These are phyloP conservation scores for Botrytis hyacinthi DNA, from an alignment of 2,329 filamentous ascomycete genomes.

Conservation along the genomic window DNA sequence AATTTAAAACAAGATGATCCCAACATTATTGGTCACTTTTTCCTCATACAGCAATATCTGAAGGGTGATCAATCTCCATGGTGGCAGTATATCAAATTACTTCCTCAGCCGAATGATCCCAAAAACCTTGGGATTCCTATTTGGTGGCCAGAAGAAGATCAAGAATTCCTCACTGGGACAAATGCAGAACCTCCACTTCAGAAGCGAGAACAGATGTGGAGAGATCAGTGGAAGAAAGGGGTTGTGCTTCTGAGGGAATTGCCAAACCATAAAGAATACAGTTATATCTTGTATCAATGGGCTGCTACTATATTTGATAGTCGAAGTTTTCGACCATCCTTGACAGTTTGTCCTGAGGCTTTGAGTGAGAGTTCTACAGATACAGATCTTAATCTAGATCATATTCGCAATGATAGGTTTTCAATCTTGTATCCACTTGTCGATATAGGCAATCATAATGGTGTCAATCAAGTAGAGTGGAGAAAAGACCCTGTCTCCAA, in stretches of 20 bases:
- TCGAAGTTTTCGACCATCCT: conserved; percentile 61
- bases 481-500: conserved; percentile 44
- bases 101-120: conserved; percentile 59
- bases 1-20: conserved; percentile 44
- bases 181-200: conserved; percentile 36
- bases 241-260: conserved; percentile 25
- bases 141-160: conserved; percentile 62
- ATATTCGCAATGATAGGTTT: conserved; percentile 32
- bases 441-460: conserved; percentile 70
- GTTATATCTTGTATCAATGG: conserved; percentile 57
- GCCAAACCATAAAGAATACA: conserved; percentile 27
- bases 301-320: conserved; percentile 64
- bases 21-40: conserved; percentile 64
- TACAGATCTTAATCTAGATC: conserved; percentile 21
- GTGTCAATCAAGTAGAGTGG: conserved; percentile 60
- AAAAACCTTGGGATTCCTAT: conserved; percentile 56
- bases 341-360: conserved; percentile 44
- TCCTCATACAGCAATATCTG: conserved; percentile 67
- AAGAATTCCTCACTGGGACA: conserved; percentile 47
- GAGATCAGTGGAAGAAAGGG: conserved; percentile 31
- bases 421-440: conserved; percentile 68
- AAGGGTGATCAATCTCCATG: conserved; percentile 59
- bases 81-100: conserved; percentile 63
- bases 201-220: conserved; percentile 32
- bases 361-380: background rate